Evolutionary conservation across 148 eudicot species (phyloP), one percentile per base, ranked within the genome.

Genomic region (Heliamphora exappendiculata): DNA sequence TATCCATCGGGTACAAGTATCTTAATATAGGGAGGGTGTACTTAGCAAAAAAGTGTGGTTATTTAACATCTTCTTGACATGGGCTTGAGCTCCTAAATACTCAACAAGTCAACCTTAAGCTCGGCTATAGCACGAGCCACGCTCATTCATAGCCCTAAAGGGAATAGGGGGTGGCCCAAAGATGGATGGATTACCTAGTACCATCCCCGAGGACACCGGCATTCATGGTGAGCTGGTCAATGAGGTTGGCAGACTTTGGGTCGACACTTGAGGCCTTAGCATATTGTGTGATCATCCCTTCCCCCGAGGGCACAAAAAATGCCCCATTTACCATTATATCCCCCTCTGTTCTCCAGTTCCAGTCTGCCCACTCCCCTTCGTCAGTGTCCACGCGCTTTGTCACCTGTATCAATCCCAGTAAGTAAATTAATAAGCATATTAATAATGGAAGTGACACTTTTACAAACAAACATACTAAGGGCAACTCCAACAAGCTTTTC

Each of bases 201-300:
- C n/a, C 83, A n/a, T 82, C 90, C 29, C 93, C 93, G 60, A 86
- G 78, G 57, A 83, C 95, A 69, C 97, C 97, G 33, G 97, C 86
- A 72, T 89, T 81, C 47, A 78, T 49, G 29, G 97, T 92, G 78
- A 92, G 87, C 54, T 82, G 95, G 73, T 81, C 84, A 9, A 92
- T 75, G 26, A 85, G 86, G 7, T 42, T 67, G 31, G 87, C 91
- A 10, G 97, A 86, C 72, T 77, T 92, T 69, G 97, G 86, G 73
- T 85, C 87, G 7, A 78, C 60, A 28, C 97, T 92, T 16, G 84
- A 80, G n/a, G 97, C 97, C 86, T 84, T 92, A 6, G 88, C 78
- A 75, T 92, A 92, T 67, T 86, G 84, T 13, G 77, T 66, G 78
- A 76, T 80, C 36, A 90, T 81, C 1, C 92, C 90, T 4, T 73